phyloP scores from a whole-genome alignment of 108 stramenopile genomes.

The Pseudonitzschia multistriata region DNA sequence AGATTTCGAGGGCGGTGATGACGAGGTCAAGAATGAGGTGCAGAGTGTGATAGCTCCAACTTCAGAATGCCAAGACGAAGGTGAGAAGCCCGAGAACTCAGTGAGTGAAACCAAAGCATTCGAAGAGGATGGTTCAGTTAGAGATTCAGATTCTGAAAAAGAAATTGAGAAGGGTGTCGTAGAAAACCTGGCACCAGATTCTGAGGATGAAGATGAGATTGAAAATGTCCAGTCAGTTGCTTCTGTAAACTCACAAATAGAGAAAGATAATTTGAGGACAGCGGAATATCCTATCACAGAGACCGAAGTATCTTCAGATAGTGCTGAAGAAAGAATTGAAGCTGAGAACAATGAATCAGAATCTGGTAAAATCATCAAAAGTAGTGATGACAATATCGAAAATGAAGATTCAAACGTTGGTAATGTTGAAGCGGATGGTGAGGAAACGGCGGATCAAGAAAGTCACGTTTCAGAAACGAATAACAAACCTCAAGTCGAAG shows the following conservation, averaged over 20 bases:
- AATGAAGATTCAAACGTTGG: background rate
- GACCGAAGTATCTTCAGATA: background rate
- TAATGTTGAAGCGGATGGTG: background rate
- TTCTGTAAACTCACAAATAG: no score
- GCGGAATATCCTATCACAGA: background rate
- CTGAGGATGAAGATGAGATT: background rate
- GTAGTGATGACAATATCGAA: no score
- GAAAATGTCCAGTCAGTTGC: no score
- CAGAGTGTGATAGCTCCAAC: no score
- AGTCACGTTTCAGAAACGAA: background rate
- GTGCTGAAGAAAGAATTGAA: background rate
- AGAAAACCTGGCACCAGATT: background rate
- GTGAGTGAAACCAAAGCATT: no score
- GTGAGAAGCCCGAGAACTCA: no score
- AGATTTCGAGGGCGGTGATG: no score
- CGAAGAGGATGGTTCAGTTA: no score
- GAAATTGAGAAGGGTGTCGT: background rate
- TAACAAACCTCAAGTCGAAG: no score
- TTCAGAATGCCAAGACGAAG: no score
- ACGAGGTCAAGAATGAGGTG: no score
- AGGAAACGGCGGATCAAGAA: background rate
- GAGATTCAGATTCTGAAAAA: background rate
- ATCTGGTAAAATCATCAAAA: background rate
- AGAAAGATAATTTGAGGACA: no score
- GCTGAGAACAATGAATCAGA: background rate